Evolutionary conservation across 2,329 filamentous ascomycete species (phyloP).

Genomic region (Fusarium kyushuense): DNA sequence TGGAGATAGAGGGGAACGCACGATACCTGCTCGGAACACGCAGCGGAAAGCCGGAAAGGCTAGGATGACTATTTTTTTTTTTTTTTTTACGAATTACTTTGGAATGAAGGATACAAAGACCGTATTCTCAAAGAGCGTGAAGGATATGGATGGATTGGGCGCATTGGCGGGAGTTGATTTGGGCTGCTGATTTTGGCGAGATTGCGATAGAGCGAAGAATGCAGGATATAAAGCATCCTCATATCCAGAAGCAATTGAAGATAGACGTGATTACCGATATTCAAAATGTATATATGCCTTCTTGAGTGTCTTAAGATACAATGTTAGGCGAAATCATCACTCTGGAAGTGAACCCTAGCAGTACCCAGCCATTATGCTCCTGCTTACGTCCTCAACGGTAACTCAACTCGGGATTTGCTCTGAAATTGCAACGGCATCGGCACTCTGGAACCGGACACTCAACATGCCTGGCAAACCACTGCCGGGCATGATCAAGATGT

Average conservation of each 20-base stretch:
- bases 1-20: conserved; percentile 32
- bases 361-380: background rate
- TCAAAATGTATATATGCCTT: conserved; percentile 13
- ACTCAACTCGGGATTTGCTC: conserved; percentile 69
- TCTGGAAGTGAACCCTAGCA: background rate
- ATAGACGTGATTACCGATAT: conserved; percentile 31
- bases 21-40: conserved; percentile 21
- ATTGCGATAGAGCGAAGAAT: conserved; percentile 31
- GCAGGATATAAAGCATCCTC: conserved; percentile 18
- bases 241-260: conserved; percentile 13
- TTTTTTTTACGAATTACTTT: conserved; percentile 12
- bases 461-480: conserved; percentile 74
- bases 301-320: background rate
- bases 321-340: background rate
- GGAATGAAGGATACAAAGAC: conserved; percentile 27
- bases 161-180: conserved; percentile 30
- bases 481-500: conserved; percentile 74
- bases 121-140: conserved; percentile 6
- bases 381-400: conserved; percentile 55
- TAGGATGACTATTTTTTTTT: conserved; percentile 11
- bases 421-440: conserved; percentile 72
- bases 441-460: conserved; percentile 78
- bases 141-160: conserved; percentile 14
- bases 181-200: conserved; percentile 21
- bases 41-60: conserved; percentile 16